Base-by-base conservation (phyloP, 345 rosid genomes). In the Pistacia atlantica region DNA sequence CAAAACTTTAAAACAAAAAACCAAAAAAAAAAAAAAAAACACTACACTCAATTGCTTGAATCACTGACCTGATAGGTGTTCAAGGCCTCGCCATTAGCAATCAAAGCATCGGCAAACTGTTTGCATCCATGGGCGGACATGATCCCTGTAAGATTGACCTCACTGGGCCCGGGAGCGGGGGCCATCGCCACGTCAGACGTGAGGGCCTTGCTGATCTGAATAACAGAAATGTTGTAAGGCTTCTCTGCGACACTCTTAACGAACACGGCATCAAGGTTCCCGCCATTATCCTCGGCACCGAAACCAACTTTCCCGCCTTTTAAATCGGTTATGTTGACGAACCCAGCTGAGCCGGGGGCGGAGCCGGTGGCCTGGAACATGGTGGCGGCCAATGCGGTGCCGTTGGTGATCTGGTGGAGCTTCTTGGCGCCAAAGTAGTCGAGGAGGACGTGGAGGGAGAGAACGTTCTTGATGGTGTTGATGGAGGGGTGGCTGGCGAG, bases 91-190 rank as follows among this genome's bases (percentile, higher is more conserved):
- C 80, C 82, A 74, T 89, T 90, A 22, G 89, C 79, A 64, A 86
- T 35, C 67, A 96, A 80, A 45, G 95, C 83, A 69, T 90, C 94
- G 17, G 99, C 97, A 71, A 97, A 97, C 37, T 87, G 89, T 85
- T 89, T 90, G 70, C 99, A 97, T 7, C 98, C 98, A 69, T 97
- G 98, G 65, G 89, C 91, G 46, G 96, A 88, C 98, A 97, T 97
- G 69, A 91, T 81, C 22, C 78, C 86, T 25, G 98, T 94, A 67
- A 97, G 17, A 57, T 91, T 97, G 83, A 90, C 73, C 82, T 82
- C 80, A 51, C 87, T 77, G 22, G 98, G 97, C 22, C 80, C 96
- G 25, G 99, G 99, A 14, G 91, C 73, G 42, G 98, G 98, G 65
- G 98, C 99, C 35, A 84, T 84, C 1, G 97, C 98, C 35, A 71